Evolutionary conservation across 352 stramenopile genomes (phyloP).

Genomic region (Globisporangium ultimum): DNA sequence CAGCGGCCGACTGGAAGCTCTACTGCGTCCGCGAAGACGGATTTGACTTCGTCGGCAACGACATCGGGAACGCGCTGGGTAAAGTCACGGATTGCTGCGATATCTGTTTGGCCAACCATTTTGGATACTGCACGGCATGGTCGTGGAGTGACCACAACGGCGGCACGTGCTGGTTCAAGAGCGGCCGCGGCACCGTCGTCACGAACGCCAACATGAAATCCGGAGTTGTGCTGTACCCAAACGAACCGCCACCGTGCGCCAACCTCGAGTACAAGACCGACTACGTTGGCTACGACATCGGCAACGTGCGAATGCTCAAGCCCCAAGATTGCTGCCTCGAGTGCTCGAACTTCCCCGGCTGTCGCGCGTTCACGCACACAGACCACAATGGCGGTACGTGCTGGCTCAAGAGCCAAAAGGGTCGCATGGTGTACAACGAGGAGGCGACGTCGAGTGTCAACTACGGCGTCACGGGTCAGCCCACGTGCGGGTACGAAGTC

Average conservation of each 20-base stretch:
- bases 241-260: too few species aligned
- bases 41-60: slow-evolving; percentile 36
- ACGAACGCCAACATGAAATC: too few species aligned
- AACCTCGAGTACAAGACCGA: slow-evolving; percentile 9
- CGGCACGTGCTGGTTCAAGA: slow-evolving; percentile 64
- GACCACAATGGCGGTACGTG: slow-evolving; percentile 47
- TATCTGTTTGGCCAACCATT: slow-evolving; percentile 11
- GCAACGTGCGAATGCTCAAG: neutral
- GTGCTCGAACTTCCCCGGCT: neutral
- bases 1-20: too few species aligned
- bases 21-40: slow-evolving; percentile 21
- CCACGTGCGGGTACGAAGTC: neutral
- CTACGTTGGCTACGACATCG: slow-evolving; percentile 6
- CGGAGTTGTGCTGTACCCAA: too few species aligned
- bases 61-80: slow-evolving; percentile 17
- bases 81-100: slow-evolving; percentile 19
- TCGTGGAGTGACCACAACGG: slow-evolving; percentile 44
- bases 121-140: too few species aligned
- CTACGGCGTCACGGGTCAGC: too few species aligned
- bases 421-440: slow-evolving; percentile 10
- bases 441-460: neutral
- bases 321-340: slow-evolving; percentile 2
- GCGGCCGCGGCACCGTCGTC: slow-evolving; percentile 20
- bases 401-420: slow-evolving; percentile 36
- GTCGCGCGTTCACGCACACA: slow-evolving; percentile 43